Evolutionary conservation across 148 eudicot genomes (phyloP), one percentile per base, ranked within the genome.

Genomic region (Bassia scoparia): DNA sequence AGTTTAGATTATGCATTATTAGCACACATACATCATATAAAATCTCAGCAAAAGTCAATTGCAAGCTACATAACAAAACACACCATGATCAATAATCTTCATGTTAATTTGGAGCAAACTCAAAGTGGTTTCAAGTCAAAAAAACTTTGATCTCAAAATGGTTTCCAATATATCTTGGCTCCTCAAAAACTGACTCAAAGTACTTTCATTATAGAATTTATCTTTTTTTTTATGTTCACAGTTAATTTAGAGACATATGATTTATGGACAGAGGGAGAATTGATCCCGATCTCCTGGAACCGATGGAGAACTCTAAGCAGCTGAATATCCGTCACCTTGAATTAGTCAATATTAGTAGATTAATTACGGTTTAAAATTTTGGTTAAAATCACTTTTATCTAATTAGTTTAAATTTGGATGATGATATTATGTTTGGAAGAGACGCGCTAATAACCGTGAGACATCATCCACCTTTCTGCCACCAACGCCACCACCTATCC

Each of bases 381-480:
- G 5, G 9, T 26, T 58, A 29, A 21, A 1, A 0, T 12, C 0
- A 58, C 10, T 58, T 18, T 13, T 17, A 20, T 2, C 14, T 59
- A 15, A 70, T 56, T 37, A 12, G 11, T 35, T 56, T 14, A n/a
- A n/a, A n/a, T 23, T 7, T 8, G 1, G 12, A 49, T 49, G 34
- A 26, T 48, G 34, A 14, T 31, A 17, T 8, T 14, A 3, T 14
- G 30, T 37, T 3, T 29, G 41, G 50, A 76, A 69, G 61, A 50
- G 16, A 2, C 16, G 17, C n/a, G 26, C 17, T n/a, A 33, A 14
- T 69, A 24, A 48, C n/a, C 26, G 56, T 76, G 18, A 50, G 41
- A 53, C 59, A 61, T 44, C 7, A 14, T 20, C 29, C 52, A 61
- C 56, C 68, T 14, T 49, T 60, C 73, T 69, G 37, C 69, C 79